Evolutionary conservation across 768 basidiomycete species (phyloP).

Genomic region (Royoungia palumana): DNA sequence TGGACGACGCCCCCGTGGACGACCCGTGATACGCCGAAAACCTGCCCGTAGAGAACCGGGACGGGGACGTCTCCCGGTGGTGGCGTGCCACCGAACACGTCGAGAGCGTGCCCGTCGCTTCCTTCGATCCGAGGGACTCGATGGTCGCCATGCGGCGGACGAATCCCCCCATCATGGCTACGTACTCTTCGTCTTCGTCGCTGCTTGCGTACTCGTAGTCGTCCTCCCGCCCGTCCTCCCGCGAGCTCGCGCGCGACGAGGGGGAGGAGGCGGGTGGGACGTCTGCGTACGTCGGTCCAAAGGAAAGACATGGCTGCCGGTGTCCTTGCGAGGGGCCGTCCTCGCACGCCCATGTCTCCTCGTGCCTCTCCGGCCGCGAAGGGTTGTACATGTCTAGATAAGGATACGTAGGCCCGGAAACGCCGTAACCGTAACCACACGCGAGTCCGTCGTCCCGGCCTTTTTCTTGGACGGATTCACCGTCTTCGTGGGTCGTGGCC

Average conservation of each 20-base stretch:
- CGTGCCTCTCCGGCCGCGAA: background rate
- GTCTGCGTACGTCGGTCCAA: slow-evolving; percentile 7
- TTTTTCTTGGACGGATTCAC: slow-evolving; percentile 14
- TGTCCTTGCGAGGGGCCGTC: slow-evolving; percentile 4
- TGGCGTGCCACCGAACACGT: slow-evolving; percentile 27
- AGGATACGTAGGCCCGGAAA: slow-evolving; percentile 24
- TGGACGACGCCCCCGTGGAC: background rate
- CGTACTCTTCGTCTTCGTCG: slow-evolving; percentile 33
- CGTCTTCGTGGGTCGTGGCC: slow-evolving; percentile 1
- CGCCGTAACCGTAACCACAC: slow-evolving; percentile 30
- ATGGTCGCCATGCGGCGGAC: slow-evolving; percentile 80
- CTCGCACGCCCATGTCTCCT: slow-evolving; percentile 3
- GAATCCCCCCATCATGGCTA: slow-evolving; percentile 60
- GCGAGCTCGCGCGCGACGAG: slow-evolving; percentile 8
- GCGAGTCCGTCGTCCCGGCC: slow-evolving; percentile 2
- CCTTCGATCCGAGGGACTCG: slow-evolving; percentile 69
- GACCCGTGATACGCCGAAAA: slow-evolving; percentile 11
- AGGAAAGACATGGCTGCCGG: background rate
- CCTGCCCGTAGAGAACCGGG: slow-evolving; percentile 26
- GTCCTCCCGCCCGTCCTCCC: background rate
- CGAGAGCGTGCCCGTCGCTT: slow-evolving; percentile 35
- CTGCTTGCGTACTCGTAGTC: slow-evolving; percentile 6
- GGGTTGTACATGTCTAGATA: slow-evolving; percentile 33
- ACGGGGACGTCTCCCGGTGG: slow-evolving; percentile 13
- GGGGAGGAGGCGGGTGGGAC: slow-evolving; percentile 7